Base-by-base conservation (phyloP, 1,139 yeast species). In the Debaryomyces robertsiae region DNA sequence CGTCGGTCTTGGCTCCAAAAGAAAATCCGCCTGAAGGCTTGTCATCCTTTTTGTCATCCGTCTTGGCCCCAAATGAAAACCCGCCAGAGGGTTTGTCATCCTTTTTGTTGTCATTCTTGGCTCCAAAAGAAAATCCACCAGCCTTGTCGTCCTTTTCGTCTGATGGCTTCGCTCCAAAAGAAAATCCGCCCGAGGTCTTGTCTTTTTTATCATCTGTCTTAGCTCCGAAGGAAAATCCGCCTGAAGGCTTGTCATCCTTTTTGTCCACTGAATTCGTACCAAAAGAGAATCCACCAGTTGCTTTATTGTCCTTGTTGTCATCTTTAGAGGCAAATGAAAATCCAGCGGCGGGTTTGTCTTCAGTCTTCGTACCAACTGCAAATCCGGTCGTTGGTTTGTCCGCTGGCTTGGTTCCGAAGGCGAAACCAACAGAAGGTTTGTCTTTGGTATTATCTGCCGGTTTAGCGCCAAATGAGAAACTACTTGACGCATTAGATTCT, bases 21-120 rank as follows among this genome's bases (percentile, higher is more conserved):
- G 59, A 53, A 36, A 57, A 52, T 4, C 47, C 54, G 6, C 44
- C 39, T 22, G 52, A 44, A 10, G 56, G 49, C 29, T 51, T 52
- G 24, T 46, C 52, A 6, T 45, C 50, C n/a, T 48, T 42, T 36
- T 48, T 49, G 19, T 50, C 49, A 31, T 48, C 41, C 3, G 14
- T 46, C 43, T 54, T 55, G 15, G 51, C 51, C 3, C 67, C 69
- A 39, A 63, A 61, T 9, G 60, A 43, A 29, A 58, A 53, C 5
- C 54, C 55, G n/a, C 50, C 18, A 7, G 55, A 45, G 16, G 51
- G 48, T 15, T 50, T 59, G 28, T 46, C 57, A 30, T 50, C 53
- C 35, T 60, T 53, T 32, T 55, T 44, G 32, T 54, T 54, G 33
- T 57, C 49, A 40, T 43, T 48, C 34, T 53, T 55, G 10, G 56